Percentiles rank a stretch among this genome's conserved stretches.
Conservation (phyloP, 148 eudicot genomes). For the Fagopyrum homotropicum region DNA sequence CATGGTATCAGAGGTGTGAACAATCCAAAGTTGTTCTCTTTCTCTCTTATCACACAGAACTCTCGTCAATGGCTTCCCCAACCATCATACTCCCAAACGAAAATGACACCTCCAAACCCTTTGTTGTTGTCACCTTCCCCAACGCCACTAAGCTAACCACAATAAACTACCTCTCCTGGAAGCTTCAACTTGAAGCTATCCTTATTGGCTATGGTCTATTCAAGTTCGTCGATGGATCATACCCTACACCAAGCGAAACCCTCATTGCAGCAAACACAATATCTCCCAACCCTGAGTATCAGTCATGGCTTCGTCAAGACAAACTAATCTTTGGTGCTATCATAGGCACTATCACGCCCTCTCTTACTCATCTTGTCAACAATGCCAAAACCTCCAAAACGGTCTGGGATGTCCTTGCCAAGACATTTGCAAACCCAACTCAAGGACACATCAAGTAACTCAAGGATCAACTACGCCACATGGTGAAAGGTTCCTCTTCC, state of each 20-base stretch:
- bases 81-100: neutral
- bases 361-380: neutral
- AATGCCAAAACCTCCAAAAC: neutral
- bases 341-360: neutral
- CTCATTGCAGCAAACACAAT: neutral
- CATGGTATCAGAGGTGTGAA: no score
- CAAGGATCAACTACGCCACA: neutral
- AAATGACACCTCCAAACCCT: neutral
- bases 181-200: neutral
- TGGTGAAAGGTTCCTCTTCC: neutral
- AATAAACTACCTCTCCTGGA: neutral
- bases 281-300: neutral
- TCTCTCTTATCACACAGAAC: no score
- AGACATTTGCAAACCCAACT: neutral
- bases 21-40: no score
- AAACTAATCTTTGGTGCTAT: constrained; percentile 6
- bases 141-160: neutral
- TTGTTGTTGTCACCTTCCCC: neutral
- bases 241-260: no score
- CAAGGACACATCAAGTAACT: constrained; percentile 16
- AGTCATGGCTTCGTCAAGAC: constrained; percentile 9
- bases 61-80: no score
- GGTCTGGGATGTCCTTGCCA: neutral
- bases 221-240: neutral
- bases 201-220: neutral